These are phyloP conservation scores for Sordariomycetes sp. DNA, from an alignment of 2,329 filamentous ascomycete species.

Conservation along the genomic window DNA sequence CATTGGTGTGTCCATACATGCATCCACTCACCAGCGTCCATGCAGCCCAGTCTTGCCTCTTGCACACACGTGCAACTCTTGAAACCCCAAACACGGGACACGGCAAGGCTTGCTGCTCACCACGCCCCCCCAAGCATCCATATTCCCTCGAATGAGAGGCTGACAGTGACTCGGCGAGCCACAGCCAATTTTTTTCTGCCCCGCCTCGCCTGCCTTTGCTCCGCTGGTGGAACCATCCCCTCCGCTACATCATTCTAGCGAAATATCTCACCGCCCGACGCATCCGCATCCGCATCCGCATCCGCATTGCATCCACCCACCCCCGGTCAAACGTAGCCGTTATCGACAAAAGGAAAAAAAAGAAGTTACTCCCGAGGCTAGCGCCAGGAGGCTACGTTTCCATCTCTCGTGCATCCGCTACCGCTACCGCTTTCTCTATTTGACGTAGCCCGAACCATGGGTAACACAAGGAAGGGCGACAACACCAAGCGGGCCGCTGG, in stretches of 20 bases:
- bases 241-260: no score
- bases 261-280: no score
- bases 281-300: background rate
- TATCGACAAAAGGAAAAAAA: background rate
- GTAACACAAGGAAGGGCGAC: constrained; percentile 60
- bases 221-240: background rate
- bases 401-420: background rate
- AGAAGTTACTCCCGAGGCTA: background rate
- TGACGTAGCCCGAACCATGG: background rate
- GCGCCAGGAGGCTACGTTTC: background rate
- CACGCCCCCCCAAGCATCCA: background rate
- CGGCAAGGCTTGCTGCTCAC: no score
- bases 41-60: background rate
- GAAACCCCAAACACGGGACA: no score
- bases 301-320: background rate
- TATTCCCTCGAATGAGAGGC: background rate
- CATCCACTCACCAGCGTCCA: background rate
- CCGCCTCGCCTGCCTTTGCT: no score
- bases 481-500: constrained; percentile 84
- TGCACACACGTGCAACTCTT: background rate
- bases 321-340: background rate
- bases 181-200: no score
- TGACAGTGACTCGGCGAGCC: background rate
- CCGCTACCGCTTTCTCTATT: background rate
- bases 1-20: background rate